phyloP scores from a whole-genome alignment of 1,284 basidiomycete genomes.

The Ustilago nuda region DNA sequence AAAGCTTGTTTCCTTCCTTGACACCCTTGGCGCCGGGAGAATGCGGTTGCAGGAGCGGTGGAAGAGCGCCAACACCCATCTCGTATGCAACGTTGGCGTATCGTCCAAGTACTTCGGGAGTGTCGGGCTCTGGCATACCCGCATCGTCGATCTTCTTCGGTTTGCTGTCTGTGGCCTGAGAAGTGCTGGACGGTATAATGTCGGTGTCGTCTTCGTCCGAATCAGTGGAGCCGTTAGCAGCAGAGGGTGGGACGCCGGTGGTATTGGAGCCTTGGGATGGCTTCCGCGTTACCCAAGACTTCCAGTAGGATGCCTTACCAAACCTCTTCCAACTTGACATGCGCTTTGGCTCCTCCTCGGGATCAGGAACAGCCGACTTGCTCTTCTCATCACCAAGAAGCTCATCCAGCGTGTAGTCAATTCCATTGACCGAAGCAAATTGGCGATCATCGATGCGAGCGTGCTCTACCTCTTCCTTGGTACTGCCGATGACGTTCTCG shows the following conservation, averaged over 20 bases:
- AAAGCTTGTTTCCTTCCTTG: constrained; percentile 80
- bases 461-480: constrained; percentile 15
- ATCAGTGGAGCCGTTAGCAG: constrained; percentile 12
- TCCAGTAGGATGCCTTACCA: constrained; percentile 45
- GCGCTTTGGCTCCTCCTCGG: constrained; percentile 24
- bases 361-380: constrained; percentile 39
- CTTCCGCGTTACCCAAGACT: constrained; percentile 26
- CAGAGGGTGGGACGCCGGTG: constrained; percentile 21
- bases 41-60: constrained; percentile 60
- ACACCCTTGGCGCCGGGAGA: constrained; percentile 53
- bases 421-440: constrained; percentile 96
- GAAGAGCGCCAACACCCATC: constrained; percentile 64
- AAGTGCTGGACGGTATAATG: constrained; percentile 53
- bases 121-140: constrained; percentile 64
- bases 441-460: constrained; percentile 80
- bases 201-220: constrained; percentile 44
- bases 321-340: constrained; percentile 35
- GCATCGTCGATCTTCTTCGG: constrained; percentile 64
- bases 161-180: constrained; percentile 65
- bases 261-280: constrained; percentile 20
- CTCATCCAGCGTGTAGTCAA: constrained; percentile 90
- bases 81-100: constrained; percentile 68
- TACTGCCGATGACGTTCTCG: constrained; percentile 35
- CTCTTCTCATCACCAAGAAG: constrained; percentile 71
- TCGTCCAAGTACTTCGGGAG: constrained; percentile 65